Evolutionary conservation across 169 alveolate genomes (phyloP).

Genomic region (Plasmodium gonderi): DNA sequence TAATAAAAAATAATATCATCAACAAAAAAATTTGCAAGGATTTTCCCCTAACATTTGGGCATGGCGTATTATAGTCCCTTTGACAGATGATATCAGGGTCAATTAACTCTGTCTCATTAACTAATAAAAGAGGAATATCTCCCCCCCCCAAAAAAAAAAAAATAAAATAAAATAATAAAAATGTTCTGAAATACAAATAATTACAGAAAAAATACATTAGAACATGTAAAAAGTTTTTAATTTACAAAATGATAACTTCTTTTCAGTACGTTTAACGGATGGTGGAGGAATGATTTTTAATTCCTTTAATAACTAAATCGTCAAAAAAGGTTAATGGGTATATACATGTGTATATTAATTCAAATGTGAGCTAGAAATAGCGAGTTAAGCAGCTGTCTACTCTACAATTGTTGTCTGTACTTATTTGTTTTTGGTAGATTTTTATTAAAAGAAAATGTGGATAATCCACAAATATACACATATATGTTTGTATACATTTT

Average conservation of each 20-base stretch:
- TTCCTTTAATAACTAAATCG: constrained; percentile 23
- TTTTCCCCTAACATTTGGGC: constrained; percentile 83
- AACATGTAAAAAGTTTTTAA: not conserved
- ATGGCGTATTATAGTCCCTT: constrained; percentile 81
- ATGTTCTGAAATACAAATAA: no score
- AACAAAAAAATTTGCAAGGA: constrained; percentile 28
- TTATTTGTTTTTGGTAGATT: not conserved
- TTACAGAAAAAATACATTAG: not conserved
- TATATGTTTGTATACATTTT: not conserved
- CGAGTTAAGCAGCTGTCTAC: not conserved
- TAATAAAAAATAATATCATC: not conserved
- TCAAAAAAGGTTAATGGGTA: not conserved
- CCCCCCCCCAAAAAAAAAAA: not conserved
- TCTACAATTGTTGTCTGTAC: not conserved
- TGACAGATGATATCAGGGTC: constrained; percentile 80
- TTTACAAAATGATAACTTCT: not conserved
- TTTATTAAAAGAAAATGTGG: not conserved
- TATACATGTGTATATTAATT: not conserved
- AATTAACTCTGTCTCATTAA: constrained; percentile 66
- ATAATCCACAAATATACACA: not conserved
- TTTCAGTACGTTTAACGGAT: constrained; percentile 25
- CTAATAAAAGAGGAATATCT: constrained; percentile 5
- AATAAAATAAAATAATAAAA: not conserved
- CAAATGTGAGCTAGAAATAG: not conserved
- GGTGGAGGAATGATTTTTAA: constrained; percentile 62